These are phyloP conservation scores for Aureobasidium zeae DNA, from an alignment of 2,329 filamentous ascomycete species.

Conservation along the genomic window DNA sequence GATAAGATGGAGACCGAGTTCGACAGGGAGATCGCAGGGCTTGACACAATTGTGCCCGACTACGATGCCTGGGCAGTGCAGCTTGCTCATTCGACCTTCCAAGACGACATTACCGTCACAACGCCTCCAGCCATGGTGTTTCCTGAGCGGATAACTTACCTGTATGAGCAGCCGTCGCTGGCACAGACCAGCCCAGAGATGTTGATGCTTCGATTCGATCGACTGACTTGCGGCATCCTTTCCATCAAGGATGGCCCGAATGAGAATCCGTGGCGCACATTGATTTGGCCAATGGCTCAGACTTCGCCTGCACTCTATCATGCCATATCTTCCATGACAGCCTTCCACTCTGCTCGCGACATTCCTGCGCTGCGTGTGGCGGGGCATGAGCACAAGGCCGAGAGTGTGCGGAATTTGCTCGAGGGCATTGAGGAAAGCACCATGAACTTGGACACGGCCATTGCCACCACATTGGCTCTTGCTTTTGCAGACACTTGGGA, in stretches of 20 bases:
- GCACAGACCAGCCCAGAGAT: conserved; percentile 44
- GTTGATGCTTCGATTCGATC: conserved; percentile 54
- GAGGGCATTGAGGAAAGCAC: conserved; percentile 46
- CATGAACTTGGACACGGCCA: conserved; percentile 55
- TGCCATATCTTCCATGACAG: conserved; percentile 59
- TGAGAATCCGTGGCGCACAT: conserved; percentile 63
- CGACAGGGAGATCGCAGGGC: conserved; percentile 18
- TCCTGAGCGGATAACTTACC: conserved; percentile 18
- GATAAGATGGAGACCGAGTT: conserved; percentile 10
- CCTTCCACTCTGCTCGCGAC: conserved; percentile 56
- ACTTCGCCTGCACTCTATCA: conserved; percentile 58
- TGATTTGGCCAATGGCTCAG: conserved; percentile 59
- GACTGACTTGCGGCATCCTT: conserved; percentile 58
- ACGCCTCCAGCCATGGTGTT: conserved; percentile 5
- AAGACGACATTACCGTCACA: background rate
- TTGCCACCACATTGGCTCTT: conserved; percentile 60
- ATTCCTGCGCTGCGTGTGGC: conserved; percentile 48
- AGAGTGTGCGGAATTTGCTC: conserved; percentile 50
- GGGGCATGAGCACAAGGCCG: conserved; percentile 61
- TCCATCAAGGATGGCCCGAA: conserved; percentile 60
- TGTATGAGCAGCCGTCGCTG: conserved; percentile 26
- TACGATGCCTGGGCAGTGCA: conserved; percentile 13
- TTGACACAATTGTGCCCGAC: conserved; percentile 15
- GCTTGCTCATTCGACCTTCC: conserved; percentile 7
- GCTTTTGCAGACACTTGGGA: conserved; percentile 66